Conservation (phyloP, 176 grass and related monocot genomes). For the Zea luxurians region DNA sequence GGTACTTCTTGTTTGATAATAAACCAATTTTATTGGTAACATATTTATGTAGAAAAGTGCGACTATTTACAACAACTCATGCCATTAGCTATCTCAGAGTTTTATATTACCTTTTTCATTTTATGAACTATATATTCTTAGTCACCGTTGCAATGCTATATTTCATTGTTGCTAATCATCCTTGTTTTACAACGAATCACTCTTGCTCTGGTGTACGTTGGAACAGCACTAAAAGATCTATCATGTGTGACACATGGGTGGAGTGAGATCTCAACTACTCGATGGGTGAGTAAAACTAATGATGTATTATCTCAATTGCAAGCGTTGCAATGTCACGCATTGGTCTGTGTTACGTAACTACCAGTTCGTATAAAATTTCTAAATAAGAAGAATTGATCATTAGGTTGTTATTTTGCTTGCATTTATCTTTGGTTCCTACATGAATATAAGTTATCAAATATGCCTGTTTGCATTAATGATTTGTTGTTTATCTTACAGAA, state of each 20-base stretch:
- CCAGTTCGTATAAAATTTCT: neutral
- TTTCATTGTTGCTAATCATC: slow-evolving; percentile 31
- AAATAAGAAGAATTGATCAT: neutral
- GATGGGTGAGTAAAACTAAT: slow-evolving; percentile 68
- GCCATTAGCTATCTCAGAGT: neutral
- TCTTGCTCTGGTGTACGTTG: slow-evolving; percentile 88
- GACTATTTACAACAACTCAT: neutral
- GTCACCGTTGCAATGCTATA: neutral
- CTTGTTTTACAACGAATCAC: slow-evolving; percentile 79
- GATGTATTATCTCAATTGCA: slow-evolving; percentile 20
- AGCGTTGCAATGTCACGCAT: neutral
- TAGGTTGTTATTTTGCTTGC: neutral
- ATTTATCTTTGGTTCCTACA: neutral
- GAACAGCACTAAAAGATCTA: slow-evolving; percentile 96
- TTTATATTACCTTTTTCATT: slow-evolving; percentile 8
- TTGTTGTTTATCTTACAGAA: neutral
- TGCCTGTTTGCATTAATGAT: neutral
- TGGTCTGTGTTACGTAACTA: neutral
- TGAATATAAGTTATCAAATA: neutral
- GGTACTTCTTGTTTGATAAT: neutral
- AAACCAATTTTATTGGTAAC: neutral
- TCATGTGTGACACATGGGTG: slow-evolving; percentile 97
- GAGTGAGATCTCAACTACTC: slow-evolving; percentile 87
- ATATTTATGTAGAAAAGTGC: slow-evolving; percentile 2
- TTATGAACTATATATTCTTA: slow-evolving; percentile 5